Conservation (phyloP, 805 yeast species). For the Clavispora vitiphila region DNA sequence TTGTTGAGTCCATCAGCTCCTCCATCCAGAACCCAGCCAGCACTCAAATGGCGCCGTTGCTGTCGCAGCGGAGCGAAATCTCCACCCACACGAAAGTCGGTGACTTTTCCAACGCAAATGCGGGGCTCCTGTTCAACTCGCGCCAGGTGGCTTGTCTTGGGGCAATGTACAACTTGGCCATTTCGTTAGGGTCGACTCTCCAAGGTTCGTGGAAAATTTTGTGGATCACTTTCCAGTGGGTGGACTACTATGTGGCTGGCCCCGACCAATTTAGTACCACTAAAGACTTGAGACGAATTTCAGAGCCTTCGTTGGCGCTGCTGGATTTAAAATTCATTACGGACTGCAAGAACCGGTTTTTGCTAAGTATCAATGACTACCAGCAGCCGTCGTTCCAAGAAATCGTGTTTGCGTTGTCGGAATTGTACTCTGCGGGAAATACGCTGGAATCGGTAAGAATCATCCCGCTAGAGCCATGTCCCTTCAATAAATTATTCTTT, state of each 20-base stretch:
- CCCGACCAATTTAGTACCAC: constrained; percentile 30
- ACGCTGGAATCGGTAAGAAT: constrained; percentile 3
- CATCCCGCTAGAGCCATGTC: constrained; percentile 29
- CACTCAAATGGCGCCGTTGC: background rate
- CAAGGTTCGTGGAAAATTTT: constrained; percentile 59
- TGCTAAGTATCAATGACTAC: constrained; percentile 57
- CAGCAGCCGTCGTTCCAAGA: constrained; percentile 45
- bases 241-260: constrained; percentile 66
- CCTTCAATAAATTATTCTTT: constrained; percentile 53
- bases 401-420: constrained; percentile 44
- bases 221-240: constrained; percentile 70
- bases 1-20: constrained; percentile 48
- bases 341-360: constrained; percentile 51
- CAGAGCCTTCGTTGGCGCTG: constrained; percentile 33
- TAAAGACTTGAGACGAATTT: constrained; percentile 15
- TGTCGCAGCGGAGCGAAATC: background rate
- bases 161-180: constrained; percentile 71
- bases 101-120: background rate
- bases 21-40: constrained; percentile 25
- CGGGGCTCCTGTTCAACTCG: constrained; percentile 38
- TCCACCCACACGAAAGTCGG: background rate
- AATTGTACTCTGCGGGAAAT: constrained; percentile 30
- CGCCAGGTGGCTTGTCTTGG: constrained; percentile 73
- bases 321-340: constrained; percentile 51
- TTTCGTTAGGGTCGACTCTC: constrained; percentile 75